Conservation (phyloP, 108 stramenopile species). For the Skeletonema potamos region DNA sequence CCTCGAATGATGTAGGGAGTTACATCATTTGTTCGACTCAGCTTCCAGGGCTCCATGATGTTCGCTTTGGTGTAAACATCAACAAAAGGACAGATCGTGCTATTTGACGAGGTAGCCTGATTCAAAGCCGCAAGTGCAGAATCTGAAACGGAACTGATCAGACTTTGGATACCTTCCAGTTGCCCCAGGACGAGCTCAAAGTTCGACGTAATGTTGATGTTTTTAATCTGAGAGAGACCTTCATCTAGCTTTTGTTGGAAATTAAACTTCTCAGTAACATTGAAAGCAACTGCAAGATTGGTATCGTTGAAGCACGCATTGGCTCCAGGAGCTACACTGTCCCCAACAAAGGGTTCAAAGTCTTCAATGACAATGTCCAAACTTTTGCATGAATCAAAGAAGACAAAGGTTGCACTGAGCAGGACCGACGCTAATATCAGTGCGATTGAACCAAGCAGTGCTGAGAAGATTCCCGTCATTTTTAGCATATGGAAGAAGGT, state of each 20-base stretch:
- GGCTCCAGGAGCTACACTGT: slow-evolving; percentile 33
- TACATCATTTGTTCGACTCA: not conserved
- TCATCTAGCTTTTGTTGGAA: slow-evolving; percentile 49
- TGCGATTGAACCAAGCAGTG: slow-evolving; percentile 21
- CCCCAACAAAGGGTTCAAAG: slow-evolving; percentile 54
- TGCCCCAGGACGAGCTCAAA: slow-evolving; percentile 38
- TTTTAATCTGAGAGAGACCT: slow-evolving; percentile 25
- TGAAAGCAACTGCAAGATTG: slow-evolving; percentile 47
- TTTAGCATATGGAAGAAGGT: slow-evolving; percentile 22
- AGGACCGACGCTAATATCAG: slow-evolving; percentile 34
- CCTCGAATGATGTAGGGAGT: slow-evolving; percentile 39
- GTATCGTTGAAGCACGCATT: slow-evolving; percentile 47
- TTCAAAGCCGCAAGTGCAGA: slow-evolving; percentile 28
- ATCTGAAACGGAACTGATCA: slow-evolving; percentile 24
- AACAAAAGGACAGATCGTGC: slow-evolving; percentile 27
- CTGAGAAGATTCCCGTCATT: slow-evolving; percentile 38
- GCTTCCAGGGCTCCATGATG: slow-evolving; percentile 36
- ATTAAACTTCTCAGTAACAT: slow-evolving; percentile 46
- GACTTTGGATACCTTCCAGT: slow-evolving; percentile 27
- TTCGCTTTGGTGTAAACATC: slow-evolving; percentile 34
- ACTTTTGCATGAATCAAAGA: slow-evolving; percentile 44
- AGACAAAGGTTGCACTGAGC: slow-evolving; percentile 20
- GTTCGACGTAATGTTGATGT: slow-evolving; percentile 31
- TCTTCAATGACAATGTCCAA: slow-evolving; percentile 22
- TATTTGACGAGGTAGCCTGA: slow-evolving; percentile 27